A percentile compares a stretch with the other conserved stretches of the same genome.
Conservation (phyloP, 768 basidiomycete species). For the Boletus subcaerulescens region DNA sequence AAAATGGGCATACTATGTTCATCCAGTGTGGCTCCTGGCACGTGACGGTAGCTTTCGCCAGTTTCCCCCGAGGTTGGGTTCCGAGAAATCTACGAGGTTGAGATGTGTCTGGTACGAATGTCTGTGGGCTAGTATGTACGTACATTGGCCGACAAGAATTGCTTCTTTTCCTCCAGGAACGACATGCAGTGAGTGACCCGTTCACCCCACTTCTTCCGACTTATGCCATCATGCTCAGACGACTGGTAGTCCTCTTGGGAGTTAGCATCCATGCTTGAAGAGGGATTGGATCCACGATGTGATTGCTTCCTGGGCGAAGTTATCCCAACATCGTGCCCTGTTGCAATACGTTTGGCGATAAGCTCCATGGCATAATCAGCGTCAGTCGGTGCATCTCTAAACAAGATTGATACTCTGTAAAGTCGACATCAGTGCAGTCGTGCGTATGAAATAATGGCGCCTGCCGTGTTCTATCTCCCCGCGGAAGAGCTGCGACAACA, state of each 20-base stretch:
- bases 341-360: conserved; percentile 56
- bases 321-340: conserved; percentile 48
- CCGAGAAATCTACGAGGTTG: conserved; percentile 8
- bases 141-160: conserved; percentile 38
- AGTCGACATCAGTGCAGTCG: not conserved
- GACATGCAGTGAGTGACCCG: conserved; percentile 46
- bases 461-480: conserved; percentile 46
- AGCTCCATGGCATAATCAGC: conserved; percentile 70
- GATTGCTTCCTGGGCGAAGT: conserved; percentile 20
- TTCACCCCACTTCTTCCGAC: conserved; percentile 59
- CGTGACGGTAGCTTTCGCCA: not conserved
- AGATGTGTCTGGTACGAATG: conserved; percentile 7
- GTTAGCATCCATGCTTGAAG: conserved; percentile 7
- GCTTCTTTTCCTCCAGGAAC: conserved; percentile 41
- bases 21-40: conserved; percentile 16
- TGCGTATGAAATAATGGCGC: conserved; percentile 8
- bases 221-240: conserved; percentile 25
- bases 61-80: conserved; percentile 2
- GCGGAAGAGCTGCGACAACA: conserved; percentile 49
- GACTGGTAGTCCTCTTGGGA: not conserved
- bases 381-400: conserved; percentile 60
- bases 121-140: conserved; percentile 13
- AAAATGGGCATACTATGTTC: conserved; percentile 33
- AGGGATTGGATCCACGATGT: conserved; percentile 14
- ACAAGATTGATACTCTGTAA: conserved; percentile 44